Base-by-base conservation (phyloP, 805 yeast species). In the Candida nemodendra region DNA sequence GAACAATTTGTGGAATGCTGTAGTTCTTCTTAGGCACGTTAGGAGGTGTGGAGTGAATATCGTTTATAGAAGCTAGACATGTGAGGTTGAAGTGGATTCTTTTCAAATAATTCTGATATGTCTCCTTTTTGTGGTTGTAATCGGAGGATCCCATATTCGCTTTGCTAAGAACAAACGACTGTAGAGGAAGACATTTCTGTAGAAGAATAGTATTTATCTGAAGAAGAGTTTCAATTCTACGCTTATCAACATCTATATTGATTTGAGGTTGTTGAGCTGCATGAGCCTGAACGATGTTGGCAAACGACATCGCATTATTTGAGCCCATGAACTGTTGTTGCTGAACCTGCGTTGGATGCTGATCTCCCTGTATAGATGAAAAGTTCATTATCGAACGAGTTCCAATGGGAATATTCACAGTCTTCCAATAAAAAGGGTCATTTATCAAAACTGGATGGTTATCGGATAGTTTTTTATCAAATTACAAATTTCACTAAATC, bases 1-100 rank as follows among this genome's bases (percentile, higher is more conserved):
- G 61, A 41, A 76, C 65, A 27, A 76, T 72, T 21, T 71, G 66
- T 2, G 83, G 83, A 14, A 55, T 45, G 24, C 54, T 44, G 31
- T 57, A 55, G 39, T 53, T 57, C 32, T 57, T 59, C 32, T 54
- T 56, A 5, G 54, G 51, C 11, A 36, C 44, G 25, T 54, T 57
- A 19, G 57, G 45, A 32, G 53, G 40, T 33, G 53, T 36, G 9
- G 66, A 48, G 31, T 63, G 64, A 27, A 57, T 56, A 24, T 65
- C 68, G 36, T 63, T 64, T 17, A 64, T 61, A 4, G 67, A 59
- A 0, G 68, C 68, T 18, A 65, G 44, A 45, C 64, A 61, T 4
- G 65, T 50, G 16, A 65, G 47, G 39, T 65, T 65, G 34, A 54
- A 54, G 36, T 65, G 69, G 8, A 64, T 57, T 34, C 69, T 48